These are phyloP conservation scores for Macrocystidia cucumis DNA, from an alignment of 1,284 basidiomycete genomes.

Conservation along the genomic window DNA sequence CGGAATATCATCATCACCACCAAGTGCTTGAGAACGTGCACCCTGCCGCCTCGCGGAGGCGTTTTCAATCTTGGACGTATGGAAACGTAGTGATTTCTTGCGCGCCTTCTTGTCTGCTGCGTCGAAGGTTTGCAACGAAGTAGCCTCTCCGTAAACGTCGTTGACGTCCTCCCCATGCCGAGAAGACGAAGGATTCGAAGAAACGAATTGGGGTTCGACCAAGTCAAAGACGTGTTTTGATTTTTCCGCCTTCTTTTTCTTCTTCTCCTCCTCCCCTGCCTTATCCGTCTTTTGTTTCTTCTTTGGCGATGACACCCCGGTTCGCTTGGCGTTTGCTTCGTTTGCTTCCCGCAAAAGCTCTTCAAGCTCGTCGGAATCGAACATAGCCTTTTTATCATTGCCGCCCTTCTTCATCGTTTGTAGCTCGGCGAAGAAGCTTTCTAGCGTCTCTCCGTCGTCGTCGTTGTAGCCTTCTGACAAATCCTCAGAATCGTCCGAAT, in stretches of 20 bases:
- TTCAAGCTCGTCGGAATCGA: conserved; percentile 48
- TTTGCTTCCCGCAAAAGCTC: conserved; percentile 47
- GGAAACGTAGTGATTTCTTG: conserved; percentile 79
- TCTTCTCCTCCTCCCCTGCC: conserved; percentile 19
- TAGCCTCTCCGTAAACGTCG: conserved; percentile 74
- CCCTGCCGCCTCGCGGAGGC: conserved; percentile 63
- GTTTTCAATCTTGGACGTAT: conserved; percentile 78
- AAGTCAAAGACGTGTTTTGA: conserved; percentile 54
- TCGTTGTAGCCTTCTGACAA: conserved; percentile 30
- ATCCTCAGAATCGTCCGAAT: conserved; percentile 30
- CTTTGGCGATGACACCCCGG: conserved; percentile 10
- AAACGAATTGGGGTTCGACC: conserved; percentile 59
- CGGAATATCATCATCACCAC: conserved; percentile 88
- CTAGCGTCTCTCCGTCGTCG: conserved; percentile 18
- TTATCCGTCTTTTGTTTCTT: conserved; percentile 19
- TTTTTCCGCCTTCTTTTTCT: conserved; percentile 13
- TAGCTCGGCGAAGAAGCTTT: no score
- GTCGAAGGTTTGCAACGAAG: conserved; percentile 62
- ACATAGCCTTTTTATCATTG: conserved; percentile 24
- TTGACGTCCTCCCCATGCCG: conserved; percentile 19
- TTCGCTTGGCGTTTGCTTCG: not conserved
- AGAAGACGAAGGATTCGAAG: conserved; percentile 19
- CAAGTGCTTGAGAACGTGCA: conserved; percentile 53
- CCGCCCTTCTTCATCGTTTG: conserved; percentile 24
- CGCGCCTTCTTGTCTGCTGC: conserved; percentile 76